A percentile compares a stretch with the other conserved stretches of the same genome.
Conservation (phyloP, 2,329 filamentous ascomycete genomes). For the Aureobasidium melanogenum region DNA sequence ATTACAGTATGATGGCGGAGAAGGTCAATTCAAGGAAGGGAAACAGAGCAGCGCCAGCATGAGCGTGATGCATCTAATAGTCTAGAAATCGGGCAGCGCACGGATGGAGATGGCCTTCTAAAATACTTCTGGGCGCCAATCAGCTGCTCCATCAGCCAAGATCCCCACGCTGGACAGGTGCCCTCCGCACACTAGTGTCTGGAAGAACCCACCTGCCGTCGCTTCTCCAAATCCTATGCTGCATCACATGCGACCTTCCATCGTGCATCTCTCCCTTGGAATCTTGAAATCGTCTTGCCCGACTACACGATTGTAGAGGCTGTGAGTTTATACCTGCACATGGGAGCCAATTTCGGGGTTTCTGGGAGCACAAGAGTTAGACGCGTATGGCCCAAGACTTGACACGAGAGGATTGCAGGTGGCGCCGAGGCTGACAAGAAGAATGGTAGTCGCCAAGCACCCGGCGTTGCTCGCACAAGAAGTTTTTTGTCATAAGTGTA, state of each 20-base stretch:
- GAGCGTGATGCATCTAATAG: not conserved
- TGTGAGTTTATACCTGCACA: no score
- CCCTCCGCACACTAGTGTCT: not conserved
- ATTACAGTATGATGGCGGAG: not conserved
- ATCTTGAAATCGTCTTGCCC: not conserved
- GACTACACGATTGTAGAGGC: not conserved
- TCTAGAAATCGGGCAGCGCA: not conserved
- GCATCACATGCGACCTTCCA: not conserved
- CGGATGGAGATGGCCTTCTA: not conserved
- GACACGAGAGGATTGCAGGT: conserved; percentile 1
- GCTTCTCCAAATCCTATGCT: not conserved
- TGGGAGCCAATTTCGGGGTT: no score
- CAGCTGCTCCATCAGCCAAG: not conserved
- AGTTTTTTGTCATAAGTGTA: not conserved
- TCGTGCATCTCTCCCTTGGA: not conserved
- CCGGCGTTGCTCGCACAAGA: not conserved
- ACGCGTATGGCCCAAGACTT: not conserved
- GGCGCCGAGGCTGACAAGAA: conserved; percentile 7
- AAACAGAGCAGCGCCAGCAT: conserved; percentile 2
- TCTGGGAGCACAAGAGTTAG: not conserved
- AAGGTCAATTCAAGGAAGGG: not conserved
- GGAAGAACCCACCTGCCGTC: not conserved
- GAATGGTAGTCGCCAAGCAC: conserved; percentile 1
- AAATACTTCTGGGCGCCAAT: not conserved
- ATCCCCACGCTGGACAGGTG: not conserved